Evolutionary conservation across 148 eudicot genomes (phyloP).

Genomic region (Amaranthus cruentus): DNA sequence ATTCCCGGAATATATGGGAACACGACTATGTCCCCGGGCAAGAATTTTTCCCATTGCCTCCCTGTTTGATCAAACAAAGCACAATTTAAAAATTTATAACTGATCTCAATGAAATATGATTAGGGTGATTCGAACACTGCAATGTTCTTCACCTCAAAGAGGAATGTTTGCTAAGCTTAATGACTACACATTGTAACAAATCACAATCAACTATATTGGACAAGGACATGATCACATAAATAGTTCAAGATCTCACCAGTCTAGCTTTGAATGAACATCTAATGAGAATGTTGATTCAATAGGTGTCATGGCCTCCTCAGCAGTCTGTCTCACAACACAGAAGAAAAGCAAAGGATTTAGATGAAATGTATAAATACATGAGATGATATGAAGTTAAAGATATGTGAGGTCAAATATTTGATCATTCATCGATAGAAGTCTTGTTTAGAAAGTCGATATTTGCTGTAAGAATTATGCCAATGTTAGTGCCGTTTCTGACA

Average conservation of each 20-base stretch:
- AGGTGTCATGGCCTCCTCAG: conserved; percentile 97
- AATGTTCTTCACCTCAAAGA: too few relatives aligned
- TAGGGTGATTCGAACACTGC: too few relatives aligned
- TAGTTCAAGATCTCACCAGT: conserved; percentile 52
- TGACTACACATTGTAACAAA: background rate
- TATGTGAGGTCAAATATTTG: too few relatives aligned
- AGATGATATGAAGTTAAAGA: background rate
- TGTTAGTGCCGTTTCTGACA: too few relatives aligned
- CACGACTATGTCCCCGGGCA: conserved; percentile 91
- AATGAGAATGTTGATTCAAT: conserved; percentile 91
- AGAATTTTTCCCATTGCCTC: conserved; percentile 92
- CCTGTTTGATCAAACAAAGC: conserved; percentile 34
- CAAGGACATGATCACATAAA: background rate
- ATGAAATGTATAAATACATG: background rate
- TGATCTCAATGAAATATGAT: too few relatives aligned
- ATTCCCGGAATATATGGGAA: conserved; percentile 76
- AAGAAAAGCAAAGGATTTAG: background rate
- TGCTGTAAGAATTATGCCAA: too few relatives aligned
- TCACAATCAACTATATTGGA: background rate
- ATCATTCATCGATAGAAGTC: too few relatives aligned
- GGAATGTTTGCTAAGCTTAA: too few relatives aligned
- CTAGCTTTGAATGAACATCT: conserved; percentile 77
- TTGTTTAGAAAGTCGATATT: too few relatives aligned
- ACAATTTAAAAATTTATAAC: background rate
- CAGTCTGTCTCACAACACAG: conserved; percentile 50